A percentile compares a stretch with the other conserved stretches of the same genome.
phyloP scores from a whole-genome alignment of 2,329 filamentous ascomycete species.

The Gyromitra esculenta region DNA sequence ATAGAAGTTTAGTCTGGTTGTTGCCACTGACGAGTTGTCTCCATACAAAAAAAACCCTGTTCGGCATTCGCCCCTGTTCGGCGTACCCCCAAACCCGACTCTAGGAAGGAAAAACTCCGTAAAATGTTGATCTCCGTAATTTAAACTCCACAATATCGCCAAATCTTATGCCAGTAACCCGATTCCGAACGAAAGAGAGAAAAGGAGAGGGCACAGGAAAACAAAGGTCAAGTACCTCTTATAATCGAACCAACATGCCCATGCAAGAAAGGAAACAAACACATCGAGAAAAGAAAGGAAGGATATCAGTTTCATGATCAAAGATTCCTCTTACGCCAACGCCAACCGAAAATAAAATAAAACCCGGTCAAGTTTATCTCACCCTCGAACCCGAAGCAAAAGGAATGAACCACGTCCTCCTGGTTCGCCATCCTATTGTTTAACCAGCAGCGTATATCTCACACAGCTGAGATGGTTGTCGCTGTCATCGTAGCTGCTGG shows the following conservation, averaged over 20 bases:
- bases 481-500: slow-evolving; percentile 5
- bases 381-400: slow-evolving; percentile 8
- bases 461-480: slow-evolving; percentile 26
- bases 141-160: slow-evolving; percentile 9
- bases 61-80: too few species aligned
- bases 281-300: neutral
- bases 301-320: slow-evolving; percentile 5
- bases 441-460: neutral
- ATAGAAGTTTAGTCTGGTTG: too few species aligned
- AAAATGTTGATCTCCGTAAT: slow-evolving; percentile 27
- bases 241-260: slow-evolving; percentile 34
- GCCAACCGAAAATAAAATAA: slow-evolving; percentile 15
- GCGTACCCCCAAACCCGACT: too few species aligned
- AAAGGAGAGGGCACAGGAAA: slow-evolving; percentile 13
- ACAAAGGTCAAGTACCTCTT: slow-evolving; percentile 27
- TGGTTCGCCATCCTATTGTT: neutral
- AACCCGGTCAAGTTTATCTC: neutral
- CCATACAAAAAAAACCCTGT: too few species aligned
- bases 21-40: too few species aligned
- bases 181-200: neutral
- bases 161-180: slow-evolving; percentile 19
- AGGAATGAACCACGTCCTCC: neutral
- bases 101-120: slow-evolving; percentile 14
- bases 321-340: slow-evolving; percentile 23
- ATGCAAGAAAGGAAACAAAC: slow-evolving; percentile 30